Base-by-base conservation (phyloP, 129 eudicot species). In the Arctium lappa region DNA sequence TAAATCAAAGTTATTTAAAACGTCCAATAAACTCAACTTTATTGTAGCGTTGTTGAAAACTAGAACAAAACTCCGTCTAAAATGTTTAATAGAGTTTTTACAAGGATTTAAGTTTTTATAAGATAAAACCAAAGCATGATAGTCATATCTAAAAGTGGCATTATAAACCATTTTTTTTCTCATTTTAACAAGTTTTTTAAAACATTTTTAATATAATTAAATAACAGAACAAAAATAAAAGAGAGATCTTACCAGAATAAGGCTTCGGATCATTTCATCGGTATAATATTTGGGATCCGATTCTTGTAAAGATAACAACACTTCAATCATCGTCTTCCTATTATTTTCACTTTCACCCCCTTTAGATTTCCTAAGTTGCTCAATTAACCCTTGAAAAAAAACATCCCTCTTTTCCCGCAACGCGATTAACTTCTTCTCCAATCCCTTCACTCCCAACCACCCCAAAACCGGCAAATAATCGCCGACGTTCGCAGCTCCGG, bases 201-300 rank as follows among this genome's bases (percentile, higher is more conserved):
- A 5, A 39, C 0, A 2, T 37, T 37, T 37, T 38, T 38, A 34
- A 34, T 34, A 34, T 34, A 3, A 34, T 38, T 3, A 10, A 46
- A 46, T 9, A 46, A 0, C 9, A 2, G 56, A 10, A 46, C 3
- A 44, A 12, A 76, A 56, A 7, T 0, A 50, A 37, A n/a, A 4
- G 12, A 36, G 56, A 15, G 30, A 68, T 30, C 44, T 71, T 81
- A 86, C 89, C 83, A 78, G 18, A 76, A 86, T 69, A 29, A 86
- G 44, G 80, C 84, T 82, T 66, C 53, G 42, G 66, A 86, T 86
- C 82, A 81, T 81, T 6, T 74, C 86, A 37, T 81, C 89, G 0
- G 39, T 72, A 22, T 86, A 86, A 15, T 86, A 86, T 2, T 73
- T n/a, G 0, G 89, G 89, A 73, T 86, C 89, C 2, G 79, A 77